Percentiles rank a stretch among this genome's conserved stretches.
Conservation (phyloP, 2,329 filamentous ascomycete genomes). For the Dactylellina cionopaga region DNA sequence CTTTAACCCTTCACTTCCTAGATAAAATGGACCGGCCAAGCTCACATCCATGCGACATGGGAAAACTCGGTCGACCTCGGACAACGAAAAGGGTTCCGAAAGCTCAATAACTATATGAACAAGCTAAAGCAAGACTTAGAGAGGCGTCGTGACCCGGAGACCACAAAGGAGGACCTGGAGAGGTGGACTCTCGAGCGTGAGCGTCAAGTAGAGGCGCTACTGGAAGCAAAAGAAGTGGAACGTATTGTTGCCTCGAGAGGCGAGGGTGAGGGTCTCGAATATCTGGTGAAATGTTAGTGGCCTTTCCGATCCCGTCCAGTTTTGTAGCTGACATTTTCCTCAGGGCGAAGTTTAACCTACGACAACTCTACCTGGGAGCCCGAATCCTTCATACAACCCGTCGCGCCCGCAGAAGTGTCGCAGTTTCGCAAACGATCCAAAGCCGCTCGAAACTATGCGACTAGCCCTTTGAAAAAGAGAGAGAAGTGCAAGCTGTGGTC, state of each 20-base stretch:
- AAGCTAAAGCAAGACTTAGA: slow-evolving; percentile 84
- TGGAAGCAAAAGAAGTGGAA: slow-evolving; percentile 91
- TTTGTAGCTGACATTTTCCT: slow-evolving; percentile 23
- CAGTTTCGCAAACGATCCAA: slow-evolving; percentile 44
- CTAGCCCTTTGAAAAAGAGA: slow-evolving; percentile 28
- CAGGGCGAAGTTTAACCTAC: slow-evolving; percentile 85
- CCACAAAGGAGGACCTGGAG: slow-evolving; percentile 68
- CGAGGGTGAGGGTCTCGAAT: slow-evolving; percentile 83
- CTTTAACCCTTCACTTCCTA: slow-evolving; percentile 61
- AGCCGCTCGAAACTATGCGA: slow-evolving; percentile 23
- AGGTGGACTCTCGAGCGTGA: slow-evolving; percentile 94
- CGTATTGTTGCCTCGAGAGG: slow-evolving; percentile 86
- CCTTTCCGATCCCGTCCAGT: slow-evolving; percentile 45
- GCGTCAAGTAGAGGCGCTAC: slow-evolving; percentile 84
- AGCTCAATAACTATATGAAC: slow-evolving; percentile 93
- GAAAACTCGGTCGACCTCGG: slow-evolving; percentile 79
- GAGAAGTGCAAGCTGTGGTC: slow-evolving; percentile 49
- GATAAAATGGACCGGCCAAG: slow-evolving; percentile 97
- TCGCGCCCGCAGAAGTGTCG: slow-evolving; percentile 33
- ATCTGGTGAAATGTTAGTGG: slow-evolving; percentile 84
- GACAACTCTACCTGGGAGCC: slow-evolving; percentile 86
- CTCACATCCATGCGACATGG: slow-evolving; percentile 96
- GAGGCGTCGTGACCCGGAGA: slow-evolving; percentile 80
- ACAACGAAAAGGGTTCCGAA: slow-evolving; percentile 83
- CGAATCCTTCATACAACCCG: slow-evolving; percentile 26